Percentiles rank a stretch among this genome's conserved stretches.
phyloP scores from a whole-genome alignment of 192 early-diverging fungal species.

The Tieghemiomyces parasiticus region DNA sequence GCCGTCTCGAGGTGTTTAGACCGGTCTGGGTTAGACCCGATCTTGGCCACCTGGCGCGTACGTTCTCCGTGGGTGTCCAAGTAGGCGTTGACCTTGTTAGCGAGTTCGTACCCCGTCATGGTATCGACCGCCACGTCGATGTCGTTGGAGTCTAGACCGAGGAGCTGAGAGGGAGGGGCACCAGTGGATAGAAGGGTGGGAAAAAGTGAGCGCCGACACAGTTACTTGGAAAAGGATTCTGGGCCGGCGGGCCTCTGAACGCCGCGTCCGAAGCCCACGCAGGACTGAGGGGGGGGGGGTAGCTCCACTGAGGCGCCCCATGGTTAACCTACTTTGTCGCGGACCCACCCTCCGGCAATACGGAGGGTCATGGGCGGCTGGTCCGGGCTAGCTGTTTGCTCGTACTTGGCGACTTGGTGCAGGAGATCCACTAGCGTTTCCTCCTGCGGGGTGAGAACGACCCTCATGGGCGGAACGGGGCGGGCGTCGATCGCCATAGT shows the following conservation, averaged over 20 bases:
- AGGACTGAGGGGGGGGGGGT: too few species aligned
- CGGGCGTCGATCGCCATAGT: too few species aligned
- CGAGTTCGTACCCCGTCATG: conserved; percentile 90
- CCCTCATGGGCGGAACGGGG: too few species aligned
- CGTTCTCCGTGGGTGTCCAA: conserved; percentile 19
- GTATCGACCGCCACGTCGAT: conserved; percentile 87
- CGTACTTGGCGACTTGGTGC: background rate
- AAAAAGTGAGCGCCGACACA: too few species aligned
- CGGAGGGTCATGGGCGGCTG: conserved; percentile 43
- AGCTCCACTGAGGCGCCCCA: too few species aligned
- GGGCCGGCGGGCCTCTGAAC: too few species aligned
- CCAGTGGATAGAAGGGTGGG: too few species aligned
- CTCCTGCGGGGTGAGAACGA: background rate
- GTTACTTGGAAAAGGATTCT: too few species aligned
- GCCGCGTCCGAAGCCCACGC: too few species aligned
- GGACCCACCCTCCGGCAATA: conserved; percentile 97
- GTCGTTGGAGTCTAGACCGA: conserved; percentile 75
- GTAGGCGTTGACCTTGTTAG: conserved; percentile 49
- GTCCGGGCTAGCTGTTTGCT: background rate
- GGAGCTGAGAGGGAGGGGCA: too few species aligned
- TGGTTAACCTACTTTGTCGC: conserved; percentile 65
- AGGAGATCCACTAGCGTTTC: background rate
- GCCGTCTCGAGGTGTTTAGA: conserved; percentile 98
- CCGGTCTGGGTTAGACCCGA: conserved; percentile 82
- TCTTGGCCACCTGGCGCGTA: conserved; percentile 49